These are phyloP conservation scores for Pseudozyma thailandica DNA, from an alignment of 1,284 basidiomycete species.

Conservation along the genomic window DNA sequence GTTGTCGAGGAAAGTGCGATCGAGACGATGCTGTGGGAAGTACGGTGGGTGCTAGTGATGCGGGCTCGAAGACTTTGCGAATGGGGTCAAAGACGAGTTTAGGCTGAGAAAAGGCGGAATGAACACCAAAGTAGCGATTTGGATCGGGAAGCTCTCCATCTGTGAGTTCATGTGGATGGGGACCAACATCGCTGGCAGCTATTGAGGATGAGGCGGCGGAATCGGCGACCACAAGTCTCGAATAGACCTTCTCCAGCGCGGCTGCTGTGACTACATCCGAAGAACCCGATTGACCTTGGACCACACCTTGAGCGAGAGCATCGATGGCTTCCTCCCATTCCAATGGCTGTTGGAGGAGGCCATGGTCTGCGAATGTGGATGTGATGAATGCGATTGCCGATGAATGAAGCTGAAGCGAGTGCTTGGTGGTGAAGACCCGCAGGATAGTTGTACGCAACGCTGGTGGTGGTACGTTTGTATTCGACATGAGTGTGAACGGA, in stretches of 20 bases:
- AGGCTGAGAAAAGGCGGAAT: conserved; percentile 95
- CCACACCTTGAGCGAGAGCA: conserved; percentile 61
- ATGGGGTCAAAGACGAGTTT: conserved; percentile 87
- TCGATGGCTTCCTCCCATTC: conserved; percentile 64
- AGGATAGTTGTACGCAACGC: conserved; percentile 60
- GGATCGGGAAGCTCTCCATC: conserved; percentile 78
- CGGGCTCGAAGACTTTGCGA: conserved; percentile 79
- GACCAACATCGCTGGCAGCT: conserved; percentile 8
- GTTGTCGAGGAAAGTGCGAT: conserved; percentile 49
- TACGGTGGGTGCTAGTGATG: conserved; percentile 24
- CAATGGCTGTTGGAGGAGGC: conserved; percentile 50
- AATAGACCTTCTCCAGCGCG: conserved; percentile 60
- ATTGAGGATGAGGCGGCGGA: conserved; percentile 31
- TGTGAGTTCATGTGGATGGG: conserved; percentile 46
- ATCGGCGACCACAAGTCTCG: conserved; percentile 58
- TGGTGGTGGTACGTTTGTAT: conserved; percentile 31
- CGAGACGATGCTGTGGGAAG: conserved; percentile 50
- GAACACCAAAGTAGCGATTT: conserved; percentile 82
- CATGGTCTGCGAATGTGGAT: conserved; percentile 58
- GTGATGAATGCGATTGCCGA: conserved; percentile 64
- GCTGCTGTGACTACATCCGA: conserved; percentile 57
- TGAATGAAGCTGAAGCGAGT: conserved; percentile 63
- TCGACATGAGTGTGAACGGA: too few species aligned
- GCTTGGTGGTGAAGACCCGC: conserved; percentile 62
- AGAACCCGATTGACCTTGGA: conserved; percentile 44